Base-by-base conservation (phyloP, 2,329 filamentous ascomycete genomes). In the Grosmannia clavigera region DNA sequence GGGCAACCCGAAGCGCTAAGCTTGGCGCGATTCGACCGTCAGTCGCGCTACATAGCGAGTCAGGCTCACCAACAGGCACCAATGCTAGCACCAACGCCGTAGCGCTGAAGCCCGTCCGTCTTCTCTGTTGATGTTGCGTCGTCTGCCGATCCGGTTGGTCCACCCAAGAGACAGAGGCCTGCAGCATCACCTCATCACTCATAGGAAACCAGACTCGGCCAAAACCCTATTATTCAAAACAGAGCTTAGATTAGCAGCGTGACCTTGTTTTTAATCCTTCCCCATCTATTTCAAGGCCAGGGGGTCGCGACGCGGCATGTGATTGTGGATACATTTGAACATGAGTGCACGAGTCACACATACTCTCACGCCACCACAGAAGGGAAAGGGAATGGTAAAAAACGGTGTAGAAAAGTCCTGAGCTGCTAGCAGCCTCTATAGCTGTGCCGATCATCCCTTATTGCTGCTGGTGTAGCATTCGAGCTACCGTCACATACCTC, bases 401-500 rank as follows among this genome's bases (percentile, higher is more conserved):
- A 50, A 50, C 40, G 31, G 52, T 38, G 35, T 35, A 52, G 31
- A 55, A 35, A 51, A 53, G 43, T 25, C 22, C 43, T 46, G 43
- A 35, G 27, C 27, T 5, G 27, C 25, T 52, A 19, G 50, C 50
- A 27, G 50, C 27, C 50, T n/a, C 50, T 52, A 29, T 16, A 12
- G 22, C 9, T 12, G 22, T 25, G 22, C 22, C 11, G 9, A 16
- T 27, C 27, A 35, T 16, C 11, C 9, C 27, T 19, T 35, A 52
- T 6, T 19, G 35, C 43, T 43, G 55, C 9, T 56, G 46, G 12
- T 56, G 43, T 4, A 59, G 54, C 27, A 61, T 51, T n/a, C 52
- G 59, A 31, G 51, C 40, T 58, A 57, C 35, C 40, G 57, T 48
- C 31, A 63, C 64, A 38, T 85, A 95, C 92, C 94, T 95, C 71